Conservation (phyloP, 208 protist genomes). For the Crithidia mellificae region DNA sequence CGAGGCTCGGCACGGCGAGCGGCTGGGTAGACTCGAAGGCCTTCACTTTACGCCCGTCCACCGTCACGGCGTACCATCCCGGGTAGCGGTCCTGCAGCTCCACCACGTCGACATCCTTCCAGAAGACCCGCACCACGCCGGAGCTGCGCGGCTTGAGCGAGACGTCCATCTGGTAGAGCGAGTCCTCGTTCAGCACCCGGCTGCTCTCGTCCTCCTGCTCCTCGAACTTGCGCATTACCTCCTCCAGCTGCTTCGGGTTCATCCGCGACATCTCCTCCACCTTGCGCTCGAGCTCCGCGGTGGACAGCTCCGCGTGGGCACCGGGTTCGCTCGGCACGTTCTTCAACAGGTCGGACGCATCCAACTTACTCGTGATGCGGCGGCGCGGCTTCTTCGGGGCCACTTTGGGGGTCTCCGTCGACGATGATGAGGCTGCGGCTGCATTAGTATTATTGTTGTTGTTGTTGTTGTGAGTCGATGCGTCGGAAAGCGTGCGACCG, state of each 20-base stretch:
- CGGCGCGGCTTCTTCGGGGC: slow-evolving; percentile 69
- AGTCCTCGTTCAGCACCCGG: slow-evolving; percentile 80
- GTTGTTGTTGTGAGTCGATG: too few species aligned
- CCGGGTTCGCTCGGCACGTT: slow-evolving; percentile 76
- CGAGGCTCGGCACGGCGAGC: slow-evolving; percentile 83
- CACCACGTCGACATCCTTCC: slow-evolving; percentile 84
- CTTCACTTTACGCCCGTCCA: slow-evolving; percentile 87
- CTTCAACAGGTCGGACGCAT: slow-evolving; percentile 60
- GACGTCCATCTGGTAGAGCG: slow-evolving; percentile 91
- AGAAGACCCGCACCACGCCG: slow-evolving; percentile 83
- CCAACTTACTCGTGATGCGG: slow-evolving; percentile 55
- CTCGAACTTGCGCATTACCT: slow-evolving; percentile 60
- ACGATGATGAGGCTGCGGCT: neutral
- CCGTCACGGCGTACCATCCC: slow-evolving; percentile 83
- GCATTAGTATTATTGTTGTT: neutral
- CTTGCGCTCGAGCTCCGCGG: slow-evolving; percentile 84
- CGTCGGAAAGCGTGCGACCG: neutral
- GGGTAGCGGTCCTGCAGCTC: slow-evolving; percentile 51
- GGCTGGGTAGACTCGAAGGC: slow-evolving; percentile 81
- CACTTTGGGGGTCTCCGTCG: slow-evolving; percentile 33
- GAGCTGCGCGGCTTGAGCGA: slow-evolving; percentile 68
- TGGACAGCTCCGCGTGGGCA: slow-evolving; percentile 81
- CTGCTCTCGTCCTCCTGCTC: slow-evolving; percentile 71
- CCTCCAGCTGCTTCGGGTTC: slow-evolving; percentile 71
- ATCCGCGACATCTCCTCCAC: slow-evolving; percentile 76